A percentile compares a stretch with the other conserved stretches of the same genome.
phyloP scores from a whole-genome alignment of 2,329 filamentous ascomycete genomes.

The Elsinoe necatrix region DNA sequence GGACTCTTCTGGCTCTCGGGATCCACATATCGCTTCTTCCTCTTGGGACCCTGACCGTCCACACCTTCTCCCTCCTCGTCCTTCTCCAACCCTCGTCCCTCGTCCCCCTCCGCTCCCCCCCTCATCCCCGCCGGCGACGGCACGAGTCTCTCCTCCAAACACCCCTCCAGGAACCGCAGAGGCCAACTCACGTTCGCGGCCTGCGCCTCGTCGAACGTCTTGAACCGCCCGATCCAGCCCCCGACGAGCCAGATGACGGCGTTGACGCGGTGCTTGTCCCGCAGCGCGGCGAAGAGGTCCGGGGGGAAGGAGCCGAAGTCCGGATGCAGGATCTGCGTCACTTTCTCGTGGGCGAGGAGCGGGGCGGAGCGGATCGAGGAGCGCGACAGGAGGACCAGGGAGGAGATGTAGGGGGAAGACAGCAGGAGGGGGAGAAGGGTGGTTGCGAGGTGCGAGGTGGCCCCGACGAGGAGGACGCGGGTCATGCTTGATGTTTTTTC shows the following conservation, averaged over 20 bases:
- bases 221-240: conserved; percentile 22
- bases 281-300: not conserved
- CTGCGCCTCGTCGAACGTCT: conserved; percentile 25
- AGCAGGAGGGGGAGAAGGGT: conserved; percentile 8
- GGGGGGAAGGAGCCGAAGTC: conserved; percentile 37
- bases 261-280: not conserved
- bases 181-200: conserved; percentile 27
- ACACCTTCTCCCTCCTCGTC: conserved; percentile 21
- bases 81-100: conserved; percentile 27
- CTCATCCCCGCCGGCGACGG: not conserved
- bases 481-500: too few relatives aligned
- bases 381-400: conserved; percentile 9
- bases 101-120: conserved; percentile 19
- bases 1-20: conserved; percentile 16
- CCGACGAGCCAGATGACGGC: conserved; percentile 22
- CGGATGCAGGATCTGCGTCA: conserved; percentile 32
- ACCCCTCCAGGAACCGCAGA: conserved; percentile 16
- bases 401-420: conserved; percentile 12
- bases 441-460: conserved; percentile 1
- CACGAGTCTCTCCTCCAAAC: not conserved
- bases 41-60: conserved; percentile 16
- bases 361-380: conserved; percentile 1
- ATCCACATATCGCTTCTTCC: conserved; percentile 21
- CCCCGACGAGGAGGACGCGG: conserved; percentile 11
- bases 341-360: conserved; percentile 24